These are phyloP conservation scores for Diaporthe destruens DNA, from an alignment of 2,329 filamentous ascomycete species.

Conservation along the genomic window DNA sequence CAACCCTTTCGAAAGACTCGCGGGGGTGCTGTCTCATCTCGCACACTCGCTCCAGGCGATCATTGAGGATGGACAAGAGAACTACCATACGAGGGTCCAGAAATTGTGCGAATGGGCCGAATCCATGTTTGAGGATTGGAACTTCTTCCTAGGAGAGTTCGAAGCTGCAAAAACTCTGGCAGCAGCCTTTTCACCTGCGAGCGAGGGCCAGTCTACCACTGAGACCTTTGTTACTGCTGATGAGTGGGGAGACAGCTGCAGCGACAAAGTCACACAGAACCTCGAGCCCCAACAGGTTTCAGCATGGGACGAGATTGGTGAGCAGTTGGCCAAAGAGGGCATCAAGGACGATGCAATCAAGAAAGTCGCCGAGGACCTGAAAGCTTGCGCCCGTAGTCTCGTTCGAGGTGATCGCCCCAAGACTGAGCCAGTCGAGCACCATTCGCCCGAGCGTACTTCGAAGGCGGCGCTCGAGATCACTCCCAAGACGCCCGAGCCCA, in stretches of 20 bases:
- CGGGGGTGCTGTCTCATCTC: not conserved
- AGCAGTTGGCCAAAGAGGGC: slow-evolving; percentile 7
- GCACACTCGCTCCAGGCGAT: not conserved
- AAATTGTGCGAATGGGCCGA: slow-evolving; percentile 15
- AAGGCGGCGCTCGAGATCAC: no score
- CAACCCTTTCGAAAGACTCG: not conserved
- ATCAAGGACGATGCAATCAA: not conserved
- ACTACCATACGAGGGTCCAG: not conserved
- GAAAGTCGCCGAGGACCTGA: not conserved
- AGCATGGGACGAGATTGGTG: slow-evolving; percentile 4
- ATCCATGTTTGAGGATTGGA: not conserved
- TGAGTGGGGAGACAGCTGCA: not conserved
- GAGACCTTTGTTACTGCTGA: not conserved
- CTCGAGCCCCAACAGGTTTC: not conserved
- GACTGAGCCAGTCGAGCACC: not conserved
- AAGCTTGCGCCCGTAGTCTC: not conserved
- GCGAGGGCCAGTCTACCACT: no score
- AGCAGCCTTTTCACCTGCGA: not conserved
- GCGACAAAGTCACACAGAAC: not conserved
- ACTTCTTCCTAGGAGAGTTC: not conserved
- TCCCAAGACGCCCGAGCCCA: not conserved
- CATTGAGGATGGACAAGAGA: not conserved
- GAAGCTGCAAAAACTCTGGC: slow-evolving; percentile 1
- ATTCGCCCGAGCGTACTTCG: not conserved
- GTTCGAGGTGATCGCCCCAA: not conserved